phyloP scores from a whole-genome alignment of 176 grass and related monocot species.

The Zea mays region DNA sequence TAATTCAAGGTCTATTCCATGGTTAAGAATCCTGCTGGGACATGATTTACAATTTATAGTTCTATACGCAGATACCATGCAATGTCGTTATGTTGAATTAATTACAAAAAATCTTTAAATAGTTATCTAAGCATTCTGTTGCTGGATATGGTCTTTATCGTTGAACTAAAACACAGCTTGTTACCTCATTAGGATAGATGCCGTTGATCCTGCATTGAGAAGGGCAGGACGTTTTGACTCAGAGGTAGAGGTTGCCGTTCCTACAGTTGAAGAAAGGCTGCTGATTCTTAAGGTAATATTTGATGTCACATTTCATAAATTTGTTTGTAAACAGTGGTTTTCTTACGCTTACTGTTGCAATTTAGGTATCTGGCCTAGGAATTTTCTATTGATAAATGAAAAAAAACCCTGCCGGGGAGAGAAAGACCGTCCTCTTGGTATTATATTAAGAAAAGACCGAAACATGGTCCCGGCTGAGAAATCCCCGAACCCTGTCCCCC shows the following conservation, averaged over 20 bases:
- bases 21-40: not conserved
- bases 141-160: not conserved
- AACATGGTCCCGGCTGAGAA: too few relatives aligned
- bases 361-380: not conserved
- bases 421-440: too few relatives aligned
- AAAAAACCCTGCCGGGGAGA: too few relatives aligned
- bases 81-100: slow-evolving; percentile 6
- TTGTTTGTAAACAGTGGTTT: not conserved
- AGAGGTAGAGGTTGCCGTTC: slow-evolving; percentile 84
- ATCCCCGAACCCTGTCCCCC: too few relatives aligned
- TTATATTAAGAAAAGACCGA: too few relatives aligned
- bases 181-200: slow-evolving; percentile 66
- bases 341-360: slow-evolving; percentile 13
- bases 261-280: slow-evolving; percentile 71
- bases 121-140: not conserved
- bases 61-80: not conserved
- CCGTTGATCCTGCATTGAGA: slow-evolving; percentile 83
- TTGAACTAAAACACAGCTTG: slow-evolving; percentile 17
- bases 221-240: slow-evolving; percentile 86
- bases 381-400: not conserved
- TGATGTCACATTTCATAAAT: not conserved
- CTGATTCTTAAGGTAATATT: slow-evolving; percentile 71
- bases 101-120: not conserved
- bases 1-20: not conserved
- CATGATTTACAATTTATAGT: not conserved